These are phyloP conservation scores for Clausena lansium DNA, from an alignment of 345 rosid genomes.

Conservation along the genomic window DNA sequence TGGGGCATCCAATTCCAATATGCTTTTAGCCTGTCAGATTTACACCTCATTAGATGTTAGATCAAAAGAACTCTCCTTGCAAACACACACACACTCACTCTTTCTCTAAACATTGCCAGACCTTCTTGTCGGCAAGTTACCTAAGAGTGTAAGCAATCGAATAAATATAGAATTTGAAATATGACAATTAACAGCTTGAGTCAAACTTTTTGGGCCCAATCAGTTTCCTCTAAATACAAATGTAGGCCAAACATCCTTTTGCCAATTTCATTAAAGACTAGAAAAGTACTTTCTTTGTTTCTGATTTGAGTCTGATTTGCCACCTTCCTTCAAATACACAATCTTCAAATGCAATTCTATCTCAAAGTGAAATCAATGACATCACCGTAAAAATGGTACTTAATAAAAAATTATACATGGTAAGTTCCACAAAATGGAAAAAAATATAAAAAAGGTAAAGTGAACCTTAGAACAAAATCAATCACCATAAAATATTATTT, in stretches of 20 bases:
- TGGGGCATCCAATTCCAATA: background rate
- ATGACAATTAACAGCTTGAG: background rate
- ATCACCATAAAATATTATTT: background rate
- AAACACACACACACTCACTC: slow-evolving; percentile 1
- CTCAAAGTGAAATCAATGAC: background rate
- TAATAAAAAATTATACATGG: background rate
- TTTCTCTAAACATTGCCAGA: background rate
- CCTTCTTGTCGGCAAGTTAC: background rate
- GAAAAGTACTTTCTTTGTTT: background rate
- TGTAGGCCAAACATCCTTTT: background rate
- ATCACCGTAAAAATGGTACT: background rate
- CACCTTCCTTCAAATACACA: background rate
- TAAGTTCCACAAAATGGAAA: background rate
- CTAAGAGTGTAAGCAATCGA: background rate
- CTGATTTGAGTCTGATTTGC: background rate
- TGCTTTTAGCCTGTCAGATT: background rate
- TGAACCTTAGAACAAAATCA: background rate
- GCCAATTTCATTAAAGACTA: background rate
- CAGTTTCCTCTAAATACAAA: background rate
- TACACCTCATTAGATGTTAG: background rate
- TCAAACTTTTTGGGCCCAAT: background rate
- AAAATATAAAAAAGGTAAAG: background rate
- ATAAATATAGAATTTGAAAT: background rate
- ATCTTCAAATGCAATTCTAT: background rate
- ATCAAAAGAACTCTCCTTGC: background rate